Percentiles rank a stretch among this genome's conserved stretches.
These are phyloP conservation scores for Sabuloglossum arenarium DNA, from an alignment of 495 filamentous ascomycete species.

Conservation along the genomic window DNA sequence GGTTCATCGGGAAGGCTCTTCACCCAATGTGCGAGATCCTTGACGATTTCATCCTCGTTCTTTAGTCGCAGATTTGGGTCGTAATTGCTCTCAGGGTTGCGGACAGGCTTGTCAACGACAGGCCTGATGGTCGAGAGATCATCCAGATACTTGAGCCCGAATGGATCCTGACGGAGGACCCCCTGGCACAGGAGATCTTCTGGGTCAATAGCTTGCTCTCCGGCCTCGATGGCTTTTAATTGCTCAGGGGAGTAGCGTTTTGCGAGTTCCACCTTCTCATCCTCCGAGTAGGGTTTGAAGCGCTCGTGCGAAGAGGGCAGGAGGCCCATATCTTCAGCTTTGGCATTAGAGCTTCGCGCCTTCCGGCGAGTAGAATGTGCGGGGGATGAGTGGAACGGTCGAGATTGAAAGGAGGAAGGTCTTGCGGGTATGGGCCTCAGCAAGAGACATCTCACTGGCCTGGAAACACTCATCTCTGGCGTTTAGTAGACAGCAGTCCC, in stretches of 20 bases:
- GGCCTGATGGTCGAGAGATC: slow-evolving; percentile 64
- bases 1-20: slow-evolving; percentile 27
- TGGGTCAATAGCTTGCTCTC: slow-evolving; percentile 61
- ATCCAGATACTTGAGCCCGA: slow-evolving; percentile 54
- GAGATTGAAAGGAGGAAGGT: neutral
- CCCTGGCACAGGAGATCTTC: slow-evolving; percentile 56
- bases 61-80: slow-evolving; percentile 42
- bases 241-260: slow-evolving; percentile 61
- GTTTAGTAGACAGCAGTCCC: neutral
- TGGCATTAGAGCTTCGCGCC: neutral
- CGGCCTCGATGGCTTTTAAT: slow-evolving; percentile 66
- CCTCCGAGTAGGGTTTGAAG: slow-evolving; percentile 43
- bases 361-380: neutral
- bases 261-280: slow-evolving; percentile 40
- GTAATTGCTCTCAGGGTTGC: slow-evolving; percentile 29
- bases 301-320: slow-evolving; percentile 16
- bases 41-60: slow-evolving; percentile 30
- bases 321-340: slow-evolving; percentile 12
- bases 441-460: slow-evolving; percentile 3
- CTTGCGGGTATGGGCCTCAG: neutral
- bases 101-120: slow-evolving; percentile 45
- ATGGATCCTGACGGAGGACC: slow-evolving; percentile 44
- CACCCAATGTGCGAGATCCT: slow-evolving; percentile 31
- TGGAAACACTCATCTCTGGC: slow-evolving; percentile 3
- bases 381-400: slow-evolving; percentile 1